A percentile compares a stretch with the other conserved stretches of the same genome.
Conservation (phyloP, 768 basidiomycete species). For the Suillus plorans region DNA sequence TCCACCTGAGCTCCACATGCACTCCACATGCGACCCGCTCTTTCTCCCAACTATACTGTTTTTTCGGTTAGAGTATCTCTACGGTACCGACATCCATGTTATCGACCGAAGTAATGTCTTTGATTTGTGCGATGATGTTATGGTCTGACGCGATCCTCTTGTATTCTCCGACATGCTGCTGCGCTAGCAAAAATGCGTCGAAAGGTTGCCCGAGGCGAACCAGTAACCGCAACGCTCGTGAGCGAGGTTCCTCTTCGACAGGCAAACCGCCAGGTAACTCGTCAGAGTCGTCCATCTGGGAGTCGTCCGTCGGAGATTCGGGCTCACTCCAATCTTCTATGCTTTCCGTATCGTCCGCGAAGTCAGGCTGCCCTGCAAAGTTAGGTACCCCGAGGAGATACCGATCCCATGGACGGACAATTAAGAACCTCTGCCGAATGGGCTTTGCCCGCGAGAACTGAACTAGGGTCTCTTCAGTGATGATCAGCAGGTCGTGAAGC, state of each 20-base stretch:
- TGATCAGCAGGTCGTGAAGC: neutral
- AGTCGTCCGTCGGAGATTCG: too few species aligned
- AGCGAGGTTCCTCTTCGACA: neutral
- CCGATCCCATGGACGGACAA: neutral
- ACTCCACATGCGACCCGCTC: too few species aligned
- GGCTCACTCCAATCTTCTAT: neutral
- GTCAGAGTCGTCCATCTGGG: neutral
- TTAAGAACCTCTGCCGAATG: neutral
- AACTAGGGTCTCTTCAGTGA: neutral
- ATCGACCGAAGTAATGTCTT: neutral
- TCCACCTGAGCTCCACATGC: too few species aligned
- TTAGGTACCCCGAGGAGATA: neutral
- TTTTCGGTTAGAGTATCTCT: neutral
- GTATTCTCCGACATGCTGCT: neutral
- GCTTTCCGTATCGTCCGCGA: neutral
- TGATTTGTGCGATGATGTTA: neutral
- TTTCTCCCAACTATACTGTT: too few species aligned
- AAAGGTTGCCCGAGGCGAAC: neutral
- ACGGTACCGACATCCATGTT: neutral
- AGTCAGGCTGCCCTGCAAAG: neutral
- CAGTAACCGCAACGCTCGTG: neutral
- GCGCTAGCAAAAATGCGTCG: neutral
- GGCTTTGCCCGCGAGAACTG: neutral
- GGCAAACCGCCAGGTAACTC: neutral
- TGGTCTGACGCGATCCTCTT: neutral